A percentile compares a stretch with the other conserved stretches of the same genome.
phyloP scores from a whole-genome alignment of 345 rosid species.

The Acer negundo region DNA sequence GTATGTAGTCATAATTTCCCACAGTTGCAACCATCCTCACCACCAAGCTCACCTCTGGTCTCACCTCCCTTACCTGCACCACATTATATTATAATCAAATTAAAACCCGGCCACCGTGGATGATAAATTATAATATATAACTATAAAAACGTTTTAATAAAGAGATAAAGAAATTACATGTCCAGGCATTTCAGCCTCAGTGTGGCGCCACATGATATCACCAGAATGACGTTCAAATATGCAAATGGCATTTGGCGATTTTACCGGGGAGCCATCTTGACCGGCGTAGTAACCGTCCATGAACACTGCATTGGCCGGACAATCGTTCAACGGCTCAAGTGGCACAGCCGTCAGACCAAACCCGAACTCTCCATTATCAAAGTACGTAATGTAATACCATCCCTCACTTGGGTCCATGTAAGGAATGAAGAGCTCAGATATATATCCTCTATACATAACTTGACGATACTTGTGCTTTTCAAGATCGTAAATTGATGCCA shows the following conservation, averaged over 20 bases:
- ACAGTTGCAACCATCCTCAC: slow-evolving; percentile 52
- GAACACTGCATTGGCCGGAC: slow-evolving; percentile 51
- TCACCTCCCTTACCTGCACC: slow-evolving; percentile 49
- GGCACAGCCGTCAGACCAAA: slow-evolving; percentile 47
- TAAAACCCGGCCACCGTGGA: too few relatives aligned
- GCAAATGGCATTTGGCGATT: slow-evolving; percentile 36
- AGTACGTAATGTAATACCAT: slow-evolving; percentile 39
- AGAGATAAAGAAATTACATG: background rate
- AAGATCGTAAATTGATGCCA: slow-evolving; percentile 48
- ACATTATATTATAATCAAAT: background rate
- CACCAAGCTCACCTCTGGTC: slow-evolving; percentile 55
- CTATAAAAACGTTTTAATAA: too few relatives aligned
- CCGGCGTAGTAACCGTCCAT: slow-evolving; percentile 45
- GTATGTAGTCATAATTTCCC: slow-evolving; percentile 47
- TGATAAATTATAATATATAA: too few relatives aligned
- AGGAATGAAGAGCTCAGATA: slow-evolving; percentile 61
- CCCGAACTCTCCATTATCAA: slow-evolving; percentile 55
- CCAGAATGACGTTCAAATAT: slow-evolving; percentile 58
- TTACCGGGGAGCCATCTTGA: slow-evolving; percentile 40
- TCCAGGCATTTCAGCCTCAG: slow-evolving; percentile 28
- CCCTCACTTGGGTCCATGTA: slow-evolving; percentile 49
- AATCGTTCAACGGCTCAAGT: slow-evolving; percentile 43
- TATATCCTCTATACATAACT: slow-evolving; percentile 50
- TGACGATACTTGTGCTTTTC: slow-evolving; percentile 35
- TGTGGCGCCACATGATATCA: slow-evolving; percentile 47